Evolutionary conservation across 768 basidiomycete genomes (phyloP).

Genomic region (Hemileccinum rubropunctum): DNA sequence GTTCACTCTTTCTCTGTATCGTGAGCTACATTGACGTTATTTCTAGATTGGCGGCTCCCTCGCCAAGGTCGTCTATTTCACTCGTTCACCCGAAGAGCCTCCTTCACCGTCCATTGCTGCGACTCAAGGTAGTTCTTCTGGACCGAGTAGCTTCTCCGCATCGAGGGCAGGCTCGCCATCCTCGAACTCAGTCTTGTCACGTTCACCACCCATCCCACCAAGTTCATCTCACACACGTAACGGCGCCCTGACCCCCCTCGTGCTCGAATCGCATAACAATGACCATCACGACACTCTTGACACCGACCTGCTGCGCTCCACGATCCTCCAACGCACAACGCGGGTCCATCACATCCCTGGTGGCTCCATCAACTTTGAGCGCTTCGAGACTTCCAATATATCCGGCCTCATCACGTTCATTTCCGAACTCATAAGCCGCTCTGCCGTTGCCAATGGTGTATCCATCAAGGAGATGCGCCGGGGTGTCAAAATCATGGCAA

Average conservation of each 20-base stretch:
- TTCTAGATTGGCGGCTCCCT: conserved; percentile 91
- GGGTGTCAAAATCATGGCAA: conserved; percentile 96
- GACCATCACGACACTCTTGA: conserved; percentile 30
- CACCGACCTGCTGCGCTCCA: conserved; percentile 52
- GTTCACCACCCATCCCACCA: conserved; percentile 24
- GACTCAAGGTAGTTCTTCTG: conserved; percentile 53
- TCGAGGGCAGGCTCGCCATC: conserved; percentile 32
- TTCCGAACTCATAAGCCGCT: conserved; percentile 79
- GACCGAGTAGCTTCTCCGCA: conserved; percentile 42
- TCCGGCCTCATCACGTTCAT: conserved; percentile 84
- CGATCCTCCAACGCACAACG: conserved; percentile 65
- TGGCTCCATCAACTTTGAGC: conserved; percentile 95
- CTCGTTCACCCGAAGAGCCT: conserved; percentile 86
- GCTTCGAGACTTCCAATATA: conserved; percentile 92
- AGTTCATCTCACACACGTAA: conserved; percentile 41
- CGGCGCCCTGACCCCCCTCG: conserved; percentile 81
- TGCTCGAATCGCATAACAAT: conserved; percentile 53
- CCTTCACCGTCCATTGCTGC: conserved; percentile 68
- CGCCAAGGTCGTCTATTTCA: conserved; percentile 98
- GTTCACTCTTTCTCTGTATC: conserved; percentile 31
- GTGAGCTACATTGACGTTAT: background rate
- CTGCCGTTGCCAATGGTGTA: conserved; percentile 83
- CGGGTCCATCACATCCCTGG: conserved; percentile 77
- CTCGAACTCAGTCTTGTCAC: conserved; percentile 3
- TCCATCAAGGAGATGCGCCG: conserved; percentile 87